Evolutionary conservation across 2,329 filamentous ascomycete genomes (phyloP).

Genomic region (Neodidymelliopsis sp.): DNA sequence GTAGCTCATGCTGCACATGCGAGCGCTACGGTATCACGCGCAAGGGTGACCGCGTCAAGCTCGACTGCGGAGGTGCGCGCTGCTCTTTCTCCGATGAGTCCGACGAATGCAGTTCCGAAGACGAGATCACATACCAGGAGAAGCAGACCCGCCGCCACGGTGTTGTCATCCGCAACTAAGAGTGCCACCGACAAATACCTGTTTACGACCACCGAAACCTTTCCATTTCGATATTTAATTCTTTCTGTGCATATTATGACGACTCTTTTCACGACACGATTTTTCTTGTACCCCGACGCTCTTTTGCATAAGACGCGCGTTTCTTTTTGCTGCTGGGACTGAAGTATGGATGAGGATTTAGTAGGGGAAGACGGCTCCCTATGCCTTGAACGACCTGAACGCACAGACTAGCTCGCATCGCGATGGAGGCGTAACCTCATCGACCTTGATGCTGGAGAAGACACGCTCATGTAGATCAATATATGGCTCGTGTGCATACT

Average conservation of each 20-base stretch:
- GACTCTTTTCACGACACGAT: slow-evolving; percentile 26
- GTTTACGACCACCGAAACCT: slow-evolving; percentile 25
- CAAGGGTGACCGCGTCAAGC: slow-evolving; percentile 89
- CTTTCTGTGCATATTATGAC: slow-evolving; percentile 42
- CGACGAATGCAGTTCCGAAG: slow-evolving; percentile 74
- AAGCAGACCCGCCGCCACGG: slow-evolving; percentile 58
- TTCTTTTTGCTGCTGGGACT: slow-evolving; percentile 22
- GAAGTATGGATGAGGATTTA: slow-evolving; percentile 11
- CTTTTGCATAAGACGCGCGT: slow-evolving; percentile 18
- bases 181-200: not conserved
- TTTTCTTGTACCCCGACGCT: slow-evolving; percentile 19
- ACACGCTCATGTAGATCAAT: slow-evolving; percentile 28
- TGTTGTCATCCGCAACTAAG: slow-evolving; percentile 52
- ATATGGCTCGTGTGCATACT: slow-evolving; percentile 15
- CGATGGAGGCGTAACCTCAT: slow-evolving; percentile 15
- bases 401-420: slow-evolving; percentile 14
- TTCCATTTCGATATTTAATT: slow-evolving; percentile 22
- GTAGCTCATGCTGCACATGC: slow-evolving; percentile 76
- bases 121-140: slow-evolving; percentile 63
- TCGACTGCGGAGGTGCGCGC: slow-evolving; percentile 89
- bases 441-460: slow-evolving; percentile 19
- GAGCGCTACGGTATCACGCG: slow-evolving; percentile 97
- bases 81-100: slow-evolving; percentile 82
- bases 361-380: slow-evolving; percentile 15
- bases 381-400: slow-evolving; percentile 6